Evolutionary conservation across 2,329 filamentous ascomycete species (phyloP).

Genomic region (Calonectria naviculata): DNA sequence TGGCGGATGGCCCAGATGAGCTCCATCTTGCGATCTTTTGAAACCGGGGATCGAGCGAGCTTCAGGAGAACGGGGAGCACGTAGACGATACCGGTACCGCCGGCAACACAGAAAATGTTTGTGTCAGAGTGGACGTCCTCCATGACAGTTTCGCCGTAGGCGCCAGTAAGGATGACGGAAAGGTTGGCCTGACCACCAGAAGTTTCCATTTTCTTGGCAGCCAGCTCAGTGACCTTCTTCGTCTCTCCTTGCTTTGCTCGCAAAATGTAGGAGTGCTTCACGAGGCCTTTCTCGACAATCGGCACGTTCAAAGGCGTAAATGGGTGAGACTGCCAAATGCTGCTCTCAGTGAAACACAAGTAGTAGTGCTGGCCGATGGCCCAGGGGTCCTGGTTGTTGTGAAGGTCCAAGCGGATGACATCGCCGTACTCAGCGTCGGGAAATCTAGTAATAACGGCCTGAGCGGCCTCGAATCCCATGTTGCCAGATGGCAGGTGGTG

Average conservation of each 20-base stretch:
- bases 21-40: constrained; percentile 60
- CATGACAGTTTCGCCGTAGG: constrained; percentile 67
- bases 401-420: constrained; percentile 74
- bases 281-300: constrained; percentile 48
- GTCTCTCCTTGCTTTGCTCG: constrained; percentile 71
- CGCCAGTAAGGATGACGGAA: constrained; percentile 69
- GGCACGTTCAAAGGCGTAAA: constrained; percentile 73
- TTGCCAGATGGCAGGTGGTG: constrained; percentile 55
- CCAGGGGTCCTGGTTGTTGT: constrained; percentile 71
- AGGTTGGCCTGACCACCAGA: constrained; percentile 50
- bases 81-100: constrained; percentile 54
- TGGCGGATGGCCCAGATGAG: constrained; percentile 75
- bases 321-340: constrained; percentile 79
- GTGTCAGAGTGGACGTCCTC: constrained; percentile 53
- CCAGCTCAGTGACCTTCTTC: constrained; percentile 60
- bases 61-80: constrained; percentile 50
- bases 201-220: constrained; percentile 48
- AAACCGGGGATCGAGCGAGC: constrained; percentile 55
- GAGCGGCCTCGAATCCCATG: constrained; percentile 65
- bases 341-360: constrained; percentile 73
- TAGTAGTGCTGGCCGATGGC: constrained; percentile 78
- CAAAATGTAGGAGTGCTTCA: constrained; percentile 67
- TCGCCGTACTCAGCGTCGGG: constrained; percentile 67
- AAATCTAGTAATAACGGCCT: constrained; percentile 60
- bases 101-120: constrained; percentile 53